Evolutionary conservation across 2,329 filamentous ascomycete genomes (phyloP), one percentile per base, ranked within the genome.

Genomic region (Chaetothyriales sp.): DNA sequence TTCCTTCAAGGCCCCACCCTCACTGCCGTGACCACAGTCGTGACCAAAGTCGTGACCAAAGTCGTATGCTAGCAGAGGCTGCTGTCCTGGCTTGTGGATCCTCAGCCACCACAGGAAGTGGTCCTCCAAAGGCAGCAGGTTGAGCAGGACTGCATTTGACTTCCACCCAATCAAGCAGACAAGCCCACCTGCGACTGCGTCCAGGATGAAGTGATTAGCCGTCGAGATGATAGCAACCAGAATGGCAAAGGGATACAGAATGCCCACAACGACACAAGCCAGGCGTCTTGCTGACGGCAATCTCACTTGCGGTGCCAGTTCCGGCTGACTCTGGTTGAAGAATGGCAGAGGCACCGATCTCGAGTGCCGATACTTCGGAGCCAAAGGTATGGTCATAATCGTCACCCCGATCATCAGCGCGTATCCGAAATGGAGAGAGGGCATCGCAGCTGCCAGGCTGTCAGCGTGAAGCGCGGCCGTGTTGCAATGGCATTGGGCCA

Each of bases 341-440:
- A 69, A 54, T n/a, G 62, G 62, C 18, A 71, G 46, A 29, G 61
- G 56, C 47, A 67, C 22, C 43, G 64, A 58, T 51, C 47, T 57
- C 1, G 71, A 71, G 7, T 70, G 70, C 18, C 71, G 65, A 50
- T 80, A 76, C 19, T 76, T 69, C 20, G 75, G 72, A 8, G 74
- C 68, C 1, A 86, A 69, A 1, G 83, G 83, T 46, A 86, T 76
- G 1, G 77, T 79, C 59, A 78, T 77, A 52, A 86, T 74, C 3
- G 83, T 86, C 10, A 86, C 67, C 6, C 83, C 83, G 62, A 87
- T 81, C 60, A 87, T 75, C 28, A 87, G 76, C 2, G 81, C 83
- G 68, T 87, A 87, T 2, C 83, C 83, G 62, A 87, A 87, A 65
- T 87, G 83, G 15, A 87, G 73, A 0, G 80, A 84, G 1, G 83